Conservation (phyloP, 192 early-diverging fungal species). For the Chytriomyces confervae region DNA sequence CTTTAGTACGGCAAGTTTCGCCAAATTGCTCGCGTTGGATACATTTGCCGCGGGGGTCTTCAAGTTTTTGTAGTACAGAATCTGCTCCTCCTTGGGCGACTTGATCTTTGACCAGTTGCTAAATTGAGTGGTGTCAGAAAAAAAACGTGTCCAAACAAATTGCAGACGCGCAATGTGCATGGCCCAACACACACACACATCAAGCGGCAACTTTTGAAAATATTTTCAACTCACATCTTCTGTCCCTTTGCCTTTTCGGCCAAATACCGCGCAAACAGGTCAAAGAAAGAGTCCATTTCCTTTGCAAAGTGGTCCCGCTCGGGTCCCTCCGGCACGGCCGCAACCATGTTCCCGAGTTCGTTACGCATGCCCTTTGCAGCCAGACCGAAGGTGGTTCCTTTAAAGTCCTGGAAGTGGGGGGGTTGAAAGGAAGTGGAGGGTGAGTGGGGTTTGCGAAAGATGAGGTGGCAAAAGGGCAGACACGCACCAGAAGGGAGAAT, state of each 20-base stretch:
- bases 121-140: constrained; percentile 2
- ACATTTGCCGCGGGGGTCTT: constrained; percentile 43
- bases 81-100: constrained; percentile 82
- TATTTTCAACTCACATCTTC: constrained; percentile 66
- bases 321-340: constrained; percentile 61
- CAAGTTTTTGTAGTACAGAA: constrained; percentile 82
- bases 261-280: constrained; percentile 76
- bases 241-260: constrained; percentile 76
- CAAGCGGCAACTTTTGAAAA: background rate
- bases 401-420: constrained; percentile 51
- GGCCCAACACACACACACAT: background rate
- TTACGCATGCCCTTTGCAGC: constrained; percentile 77
- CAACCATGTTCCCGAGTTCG: constrained; percentile 72
- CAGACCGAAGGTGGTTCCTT: constrained; percentile 51
- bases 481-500: constrained; percentile 28
- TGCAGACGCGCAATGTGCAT: too few relatives aligned
- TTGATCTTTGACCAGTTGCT: constrained; percentile 96
- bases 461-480: background rate
- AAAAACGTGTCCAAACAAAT: background rate
- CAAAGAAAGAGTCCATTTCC: constrained; percentile 60
- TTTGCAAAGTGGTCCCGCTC: constrained; percentile 56
- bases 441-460: background rate
- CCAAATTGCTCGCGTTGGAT: constrained; percentile 65
- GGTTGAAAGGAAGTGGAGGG: too few relatives aligned
- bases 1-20: constrained; percentile 96